A percentile compares a stretch with the other conserved stretches of the same genome.
phyloP scores from a whole-genome alignment of 2,329 filamentous ascomycete species.

The Pyrenochaeta sp. region DNA sequence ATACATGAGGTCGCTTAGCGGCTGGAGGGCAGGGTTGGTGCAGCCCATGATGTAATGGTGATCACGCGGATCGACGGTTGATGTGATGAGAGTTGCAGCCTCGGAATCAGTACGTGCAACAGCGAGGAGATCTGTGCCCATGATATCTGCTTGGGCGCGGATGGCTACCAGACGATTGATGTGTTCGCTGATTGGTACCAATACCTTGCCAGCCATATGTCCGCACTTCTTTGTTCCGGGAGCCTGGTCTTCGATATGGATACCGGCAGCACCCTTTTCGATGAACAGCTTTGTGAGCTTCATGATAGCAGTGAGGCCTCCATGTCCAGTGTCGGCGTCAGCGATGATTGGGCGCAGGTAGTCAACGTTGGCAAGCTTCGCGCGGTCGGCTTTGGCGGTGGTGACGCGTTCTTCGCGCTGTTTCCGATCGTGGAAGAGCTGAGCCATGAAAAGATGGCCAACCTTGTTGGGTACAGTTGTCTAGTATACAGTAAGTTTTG shows the following conservation, averaged over 20 bases:
- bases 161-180: constrained; percentile 98
- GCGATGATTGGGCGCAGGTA: constrained; percentile 96
- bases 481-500: constrained; percentile 55
- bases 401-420: constrained; percentile 93
- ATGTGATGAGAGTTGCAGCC: constrained; percentile 95
- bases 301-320: constrained; percentile 98
- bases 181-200: constrained; percentile 96
- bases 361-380: constrained; percentile 80
- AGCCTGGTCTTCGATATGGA: constrained; percentile 98
- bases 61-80: constrained; percentile 93
- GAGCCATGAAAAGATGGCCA: constrained; percentile 94
- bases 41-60: constrained; percentile 90
- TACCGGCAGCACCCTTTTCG: constrained; percentile 94
- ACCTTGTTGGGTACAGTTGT: constrained; percentile 99
- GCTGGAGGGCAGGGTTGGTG: constrained; percentile 84
- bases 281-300: constrained; percentile 98
- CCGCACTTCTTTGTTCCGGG: constrained; percentile 99
- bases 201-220: constrained; percentile 98
- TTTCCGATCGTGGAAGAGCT: constrained; percentile 99
- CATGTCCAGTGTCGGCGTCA: constrained; percentile 96
- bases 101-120: constrained; percentile 97
- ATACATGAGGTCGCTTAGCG: constrained; percentile 89
- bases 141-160: constrained; percentile 96
- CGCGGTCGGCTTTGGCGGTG: constrained; percentile 74
- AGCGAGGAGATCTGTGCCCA: constrained; percentile 91